Evolutionary conservation across 768 basidiomycete genomes (phyloP).

Genomic region (Dioszegia aurantiaca): DNA sequence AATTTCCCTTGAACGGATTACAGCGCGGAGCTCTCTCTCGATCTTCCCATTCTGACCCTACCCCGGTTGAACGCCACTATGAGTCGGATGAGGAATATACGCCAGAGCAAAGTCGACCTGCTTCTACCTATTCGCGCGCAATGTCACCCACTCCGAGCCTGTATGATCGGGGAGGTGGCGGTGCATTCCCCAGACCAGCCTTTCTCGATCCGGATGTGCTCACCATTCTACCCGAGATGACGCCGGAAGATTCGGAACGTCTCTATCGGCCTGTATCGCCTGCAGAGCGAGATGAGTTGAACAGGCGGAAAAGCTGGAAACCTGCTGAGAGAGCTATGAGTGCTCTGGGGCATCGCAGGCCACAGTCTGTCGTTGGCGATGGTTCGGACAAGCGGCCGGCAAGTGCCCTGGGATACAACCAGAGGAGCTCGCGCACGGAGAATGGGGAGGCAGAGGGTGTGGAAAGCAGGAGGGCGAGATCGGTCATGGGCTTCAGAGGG

Average conservation of each 20-base stretch:
- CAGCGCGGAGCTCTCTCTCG: slow-evolving; percentile 8
- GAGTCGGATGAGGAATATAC: slow-evolving; percentile 7
- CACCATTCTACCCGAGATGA: slow-evolving; percentile 48
- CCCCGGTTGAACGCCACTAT: not conserved
- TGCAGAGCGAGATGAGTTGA: not conserved
- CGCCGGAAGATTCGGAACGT: slow-evolving; percentile 27
- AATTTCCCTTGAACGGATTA: slow-evolving; percentile 2
- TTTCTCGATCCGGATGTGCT: slow-evolving; percentile 43
- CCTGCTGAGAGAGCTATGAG: slow-evolving; percentile 4
- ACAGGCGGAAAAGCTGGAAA: slow-evolving; percentile 17
- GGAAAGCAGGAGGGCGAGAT: slow-evolving; percentile 25
- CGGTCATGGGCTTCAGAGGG: slow-evolving; percentile 33
- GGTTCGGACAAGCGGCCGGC: not conserved
- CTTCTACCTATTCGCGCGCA: slow-evolving; percentile 18
- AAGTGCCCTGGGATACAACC: not conserved
- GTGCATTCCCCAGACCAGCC: slow-evolving; percentile 31
- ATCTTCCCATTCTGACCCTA: not conserved
- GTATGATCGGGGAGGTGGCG: slow-evolving; percentile 1
- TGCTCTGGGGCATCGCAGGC: slow-evolving; percentile 14
- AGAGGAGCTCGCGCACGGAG: not conserved
- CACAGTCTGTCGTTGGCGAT: slow-evolving; percentile 12
- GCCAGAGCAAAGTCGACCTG: slow-evolving; percentile 2
- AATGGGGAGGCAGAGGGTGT: slow-evolving; percentile 16
- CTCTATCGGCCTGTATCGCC: slow-evolving; percentile 22
- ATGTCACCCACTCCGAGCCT: slow-evolving; percentile 18